A percentile compares a stretch with the other conserved stretches of the same genome.
Evolutionary conservation across 441 rosid species (phyloP).

Genomic region (Adansonia gregorii): DNA sequence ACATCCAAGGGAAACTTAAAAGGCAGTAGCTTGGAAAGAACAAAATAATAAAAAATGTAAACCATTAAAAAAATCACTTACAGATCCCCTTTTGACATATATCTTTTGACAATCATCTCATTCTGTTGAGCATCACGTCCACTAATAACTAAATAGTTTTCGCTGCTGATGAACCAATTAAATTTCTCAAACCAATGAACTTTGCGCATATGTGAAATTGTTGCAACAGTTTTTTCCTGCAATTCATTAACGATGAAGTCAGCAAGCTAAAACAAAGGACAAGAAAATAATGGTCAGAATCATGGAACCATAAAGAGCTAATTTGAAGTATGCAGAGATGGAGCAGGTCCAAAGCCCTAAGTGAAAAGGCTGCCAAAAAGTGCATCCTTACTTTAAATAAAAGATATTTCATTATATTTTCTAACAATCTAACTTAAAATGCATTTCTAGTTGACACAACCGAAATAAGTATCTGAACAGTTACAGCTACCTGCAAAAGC

Average conservation of each 20-base stretch:
- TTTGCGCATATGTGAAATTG: conserved; percentile 92
- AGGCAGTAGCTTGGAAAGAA: not conserved
- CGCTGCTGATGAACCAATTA: conserved; percentile 97
- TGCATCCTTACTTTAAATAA: not conserved
- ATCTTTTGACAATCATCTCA: conserved; percentile 97
- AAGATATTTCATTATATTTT: conserved; percentile 10
- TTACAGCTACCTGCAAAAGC: conserved; percentile 76
- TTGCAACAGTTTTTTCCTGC: conserved; percentile 91
- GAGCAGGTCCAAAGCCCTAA: conserved; percentile 1
- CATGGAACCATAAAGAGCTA: not conserved
- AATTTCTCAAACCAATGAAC: conserved; percentile 99
- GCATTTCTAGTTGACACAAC: not conserved
- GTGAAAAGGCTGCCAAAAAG: not conserved
- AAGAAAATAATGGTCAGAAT: not conserved
- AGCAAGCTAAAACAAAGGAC: not conserved
- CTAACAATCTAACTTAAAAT: not conserved
- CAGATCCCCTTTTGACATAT: conserved; percentile 99
- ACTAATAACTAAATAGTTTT: conserved; percentile 89
- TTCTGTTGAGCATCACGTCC: conserved; percentile 99
- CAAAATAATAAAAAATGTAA: not conserved
- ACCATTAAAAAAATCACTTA: conserved; percentile 46
- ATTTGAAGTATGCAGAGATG: not conserved
- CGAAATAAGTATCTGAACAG: conserved; percentile 21
- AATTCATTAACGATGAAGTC: conserved; percentile 27
- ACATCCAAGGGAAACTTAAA: not conserved